Evolutionary conservation across 768 basidiomycete species (phyloP).

Genomic region (Leccinum rimulosum): DNA sequence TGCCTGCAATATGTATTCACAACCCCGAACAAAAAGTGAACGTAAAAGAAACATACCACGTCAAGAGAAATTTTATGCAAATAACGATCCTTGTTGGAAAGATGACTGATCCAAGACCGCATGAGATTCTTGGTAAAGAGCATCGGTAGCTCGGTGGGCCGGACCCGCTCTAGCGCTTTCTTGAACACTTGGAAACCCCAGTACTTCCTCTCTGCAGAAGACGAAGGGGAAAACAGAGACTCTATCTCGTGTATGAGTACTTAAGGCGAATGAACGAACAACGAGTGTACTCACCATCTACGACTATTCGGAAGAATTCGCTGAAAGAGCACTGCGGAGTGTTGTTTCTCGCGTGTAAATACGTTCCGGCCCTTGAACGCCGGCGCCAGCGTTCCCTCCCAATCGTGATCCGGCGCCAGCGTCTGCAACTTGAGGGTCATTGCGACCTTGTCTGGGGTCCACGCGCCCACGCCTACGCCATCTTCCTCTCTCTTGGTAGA

Average conservation of each 20-base stretch:
- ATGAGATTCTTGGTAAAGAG: constrained; percentile 94
- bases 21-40: not conserved
- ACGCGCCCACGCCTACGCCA: constrained; percentile 29
- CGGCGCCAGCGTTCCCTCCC: constrained; percentile 63
- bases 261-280: not conserved
- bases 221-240: constrained; percentile 78
- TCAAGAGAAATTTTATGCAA: constrained; percentile 86
- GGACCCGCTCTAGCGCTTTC: constrained; percentile 68
- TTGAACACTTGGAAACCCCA: constrained; percentile 96
- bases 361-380: constrained; percentile 75
- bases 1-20: constrained; percentile 44
- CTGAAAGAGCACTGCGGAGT: constrained; percentile 62
- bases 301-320: constrained; percentile 88
- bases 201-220: constrained; percentile 86
- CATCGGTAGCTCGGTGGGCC: constrained; percentile 68
- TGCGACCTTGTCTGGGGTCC: constrained; percentile 91
- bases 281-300: constrained; percentile 68
- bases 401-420: constrained; percentile 58
- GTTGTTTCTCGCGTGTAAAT: constrained; percentile 60
- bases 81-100: constrained; percentile 84
- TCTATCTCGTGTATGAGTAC: constrained; percentile 45
- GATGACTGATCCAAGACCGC: constrained; percentile 95
- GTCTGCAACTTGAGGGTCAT: constrained; percentile 69
- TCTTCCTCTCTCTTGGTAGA: constrained; percentile 7
- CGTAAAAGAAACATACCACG: constrained; percentile 50